These are phyloP conservation scores for Tricholoma hemisulphureum DNA, from an alignment of 768 basidiomycete genomes.

Conservation along the genomic window DNA sequence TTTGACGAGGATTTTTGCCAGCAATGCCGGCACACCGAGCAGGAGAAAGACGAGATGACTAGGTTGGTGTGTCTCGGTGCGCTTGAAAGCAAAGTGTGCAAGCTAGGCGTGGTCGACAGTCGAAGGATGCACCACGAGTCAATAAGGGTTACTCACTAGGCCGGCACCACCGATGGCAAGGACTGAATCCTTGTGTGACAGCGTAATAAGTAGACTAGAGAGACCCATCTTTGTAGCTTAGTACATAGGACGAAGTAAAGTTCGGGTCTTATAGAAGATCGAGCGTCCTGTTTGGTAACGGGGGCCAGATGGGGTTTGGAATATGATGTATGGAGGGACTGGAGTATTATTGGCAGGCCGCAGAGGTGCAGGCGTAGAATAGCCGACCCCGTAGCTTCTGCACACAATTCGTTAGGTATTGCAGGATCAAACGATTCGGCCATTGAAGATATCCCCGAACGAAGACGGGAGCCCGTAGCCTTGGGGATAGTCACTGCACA, in stretches of 20 bases:
- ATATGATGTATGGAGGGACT: too few species aligned
- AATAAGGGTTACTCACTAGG: conserved; percentile 9
- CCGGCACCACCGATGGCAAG: conserved; percentile 14
- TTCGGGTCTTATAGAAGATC: too few species aligned
- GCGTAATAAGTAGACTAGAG: conserved; percentile 4
- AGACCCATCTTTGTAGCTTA: conserved; percentile 7
- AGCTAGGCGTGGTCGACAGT: conserved; percentile 12
- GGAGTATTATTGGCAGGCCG: too few species aligned
- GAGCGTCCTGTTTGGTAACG: too few species aligned
- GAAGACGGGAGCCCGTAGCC: too few species aligned
- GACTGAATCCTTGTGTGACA: conserved; percentile 12
- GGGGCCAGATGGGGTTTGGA: too few species aligned
- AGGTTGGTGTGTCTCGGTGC: conserved; percentile 32
- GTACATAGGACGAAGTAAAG: neutral
- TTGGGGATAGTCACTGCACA: too few species aligned
- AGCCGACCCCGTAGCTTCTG: too few species aligned
- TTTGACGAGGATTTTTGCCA: conserved; percentile 21
- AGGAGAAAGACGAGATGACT: conserved; percentile 24
- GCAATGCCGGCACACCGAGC: conserved; percentile 24
- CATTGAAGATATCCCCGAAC: too few species aligned
- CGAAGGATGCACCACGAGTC: neutral
- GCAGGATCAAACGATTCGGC: too few species aligned
- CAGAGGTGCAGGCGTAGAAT: too few species aligned
- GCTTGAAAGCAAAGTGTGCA: conserved; percentile 35
- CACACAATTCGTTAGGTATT: too few species aligned